These are phyloP conservation scores for Hemisphaericaspora xylofermentans DNA, from an alignment of 1,139 yeast genomes.

Conservation along the genomic window DNA sequence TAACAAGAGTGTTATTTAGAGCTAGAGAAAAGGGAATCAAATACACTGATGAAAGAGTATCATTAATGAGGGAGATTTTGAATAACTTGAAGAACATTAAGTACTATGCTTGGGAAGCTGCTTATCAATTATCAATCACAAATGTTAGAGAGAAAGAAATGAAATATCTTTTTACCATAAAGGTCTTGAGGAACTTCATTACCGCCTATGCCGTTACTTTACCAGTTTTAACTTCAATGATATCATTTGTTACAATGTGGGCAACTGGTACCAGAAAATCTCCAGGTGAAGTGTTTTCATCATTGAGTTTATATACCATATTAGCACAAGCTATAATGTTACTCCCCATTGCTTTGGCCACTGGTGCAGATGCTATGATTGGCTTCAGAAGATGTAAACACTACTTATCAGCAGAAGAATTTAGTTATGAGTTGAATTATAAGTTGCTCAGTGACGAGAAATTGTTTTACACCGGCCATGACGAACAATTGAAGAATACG, in stretches of 20 bases:
- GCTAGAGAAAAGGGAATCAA: constrained; percentile 42
- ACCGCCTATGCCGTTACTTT: constrained; percentile 49
- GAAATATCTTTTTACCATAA: constrained; percentile 42
- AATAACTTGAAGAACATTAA: constrained; percentile 44
- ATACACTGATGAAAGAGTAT: constrained; percentile 42
- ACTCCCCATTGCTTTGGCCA: constrained; percentile 54
- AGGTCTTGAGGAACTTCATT: constrained; percentile 44
- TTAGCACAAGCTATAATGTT: constrained; percentile 52
- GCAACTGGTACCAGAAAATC: constrained; percentile 33
- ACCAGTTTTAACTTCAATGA: constrained; percentile 42
- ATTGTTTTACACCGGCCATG: constrained; percentile 22
- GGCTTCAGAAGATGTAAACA: constrained; percentile 50
- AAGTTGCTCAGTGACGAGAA: constrained; percentile 17
- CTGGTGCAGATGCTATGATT: constrained; percentile 54
- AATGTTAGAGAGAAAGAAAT: constrained; percentile 40
- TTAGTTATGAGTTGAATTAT: constrained; percentile 22
- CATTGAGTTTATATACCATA: constrained; percentile 51
- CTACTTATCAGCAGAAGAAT: constrained; percentile 42
- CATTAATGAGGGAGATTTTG: constrained; percentile 46
- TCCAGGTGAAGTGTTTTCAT: constrained; percentile 49
- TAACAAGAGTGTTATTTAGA: constrained; percentile 35
- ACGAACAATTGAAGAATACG: constrained; percentile 12
- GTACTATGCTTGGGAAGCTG: constrained; percentile 50
- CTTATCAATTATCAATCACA: constrained; percentile 38
- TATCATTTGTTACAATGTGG: constrained; percentile 47